phyloP scores from a whole-genome alignment of 257 asterid genomes.

The Euphrasia confusa region DNA sequence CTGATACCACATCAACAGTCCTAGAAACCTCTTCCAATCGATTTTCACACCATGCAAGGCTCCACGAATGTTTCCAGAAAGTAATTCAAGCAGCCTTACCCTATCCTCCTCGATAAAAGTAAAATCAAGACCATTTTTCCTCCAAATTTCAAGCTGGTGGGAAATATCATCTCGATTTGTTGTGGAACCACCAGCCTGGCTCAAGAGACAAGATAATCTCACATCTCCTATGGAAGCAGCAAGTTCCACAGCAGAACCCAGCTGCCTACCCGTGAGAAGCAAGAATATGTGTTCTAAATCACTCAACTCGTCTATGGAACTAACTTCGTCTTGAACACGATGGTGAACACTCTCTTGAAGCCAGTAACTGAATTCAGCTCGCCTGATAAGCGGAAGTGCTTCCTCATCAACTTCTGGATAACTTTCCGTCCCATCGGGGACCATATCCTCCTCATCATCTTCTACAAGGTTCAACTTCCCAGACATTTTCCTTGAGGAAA shows the following conservation, averaged over 20 bases:
- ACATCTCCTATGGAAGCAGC: slow-evolving; percentile 97
- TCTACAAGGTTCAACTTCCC: slow-evolving; percentile 46
- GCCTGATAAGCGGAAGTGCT: slow-evolving; percentile 73
- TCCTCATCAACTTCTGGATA: slow-evolving; percentile 61
- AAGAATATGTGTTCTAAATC: slow-evolving; percentile 79
- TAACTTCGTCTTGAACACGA: slow-evolving; percentile 82
- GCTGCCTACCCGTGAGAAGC: slow-evolving; percentile 91
- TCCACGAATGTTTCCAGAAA: slow-evolving; percentile 80
- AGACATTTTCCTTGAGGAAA: slow-evolving; percentile 52
- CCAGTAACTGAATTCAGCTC: slow-evolving; percentile 94
- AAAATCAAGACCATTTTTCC: slow-evolving; percentile 89
- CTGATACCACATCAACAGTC: slow-evolving; percentile 94
- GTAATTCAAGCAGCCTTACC: slow-evolving; percentile 76
- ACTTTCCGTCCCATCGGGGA: slow-evolving; percentile 52
- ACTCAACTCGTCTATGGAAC: slow-evolving; percentile 56
- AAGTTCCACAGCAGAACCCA: slow-evolving; percentile 83
- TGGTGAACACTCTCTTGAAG: slow-evolving; percentile 89
- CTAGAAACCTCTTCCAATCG: slow-evolving; percentile 97
- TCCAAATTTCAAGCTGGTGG: slow-evolving; percentile 85
- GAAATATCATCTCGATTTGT: slow-evolving; percentile 59
- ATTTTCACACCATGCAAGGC: slow-evolving; percentile 62
- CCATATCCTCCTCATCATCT: slow-evolving; percentile 78
- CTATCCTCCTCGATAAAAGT: slow-evolving; percentile 75
- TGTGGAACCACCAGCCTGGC: slow-evolving; percentile 88
- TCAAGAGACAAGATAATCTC: slow-evolving; percentile 82